These are phyloP conservation scores for Leccinellum albellum DNA, from an alignment of 768 basidiomycete genomes.

Conservation along the genomic window DNA sequence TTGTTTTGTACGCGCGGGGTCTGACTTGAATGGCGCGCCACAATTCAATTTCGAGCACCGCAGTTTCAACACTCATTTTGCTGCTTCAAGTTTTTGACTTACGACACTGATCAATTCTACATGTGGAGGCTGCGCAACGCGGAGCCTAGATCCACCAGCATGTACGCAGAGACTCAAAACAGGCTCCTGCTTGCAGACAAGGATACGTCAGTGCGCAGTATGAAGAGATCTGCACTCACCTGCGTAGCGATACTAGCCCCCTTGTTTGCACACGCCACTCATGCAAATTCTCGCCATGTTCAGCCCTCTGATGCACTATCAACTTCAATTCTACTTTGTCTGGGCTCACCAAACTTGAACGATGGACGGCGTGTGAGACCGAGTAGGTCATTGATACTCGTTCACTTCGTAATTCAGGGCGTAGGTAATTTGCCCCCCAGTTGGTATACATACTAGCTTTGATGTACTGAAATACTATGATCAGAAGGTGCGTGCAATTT, in stretches of 20 bases:
- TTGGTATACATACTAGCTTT: too few species aligned
- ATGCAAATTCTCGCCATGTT: neutral
- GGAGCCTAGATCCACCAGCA: neutral
- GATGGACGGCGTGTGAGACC: neutral
- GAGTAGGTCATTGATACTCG: neutral
- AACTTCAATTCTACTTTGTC: neutral
- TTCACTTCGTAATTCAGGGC: neutral
- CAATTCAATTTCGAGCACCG: neutral
- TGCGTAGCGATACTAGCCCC: neutral
- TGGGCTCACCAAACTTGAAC: neutral
- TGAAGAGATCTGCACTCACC: slow-evolving; percentile 6
- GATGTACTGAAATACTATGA: neutral
- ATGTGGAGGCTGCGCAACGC: too few species aligned
- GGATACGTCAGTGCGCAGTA: neutral
- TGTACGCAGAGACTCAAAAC: neutral
- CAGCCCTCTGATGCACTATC: neutral
- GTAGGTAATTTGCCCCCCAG: neutral
- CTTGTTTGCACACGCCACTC: slow-evolving; percentile 5
- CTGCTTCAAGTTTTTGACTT: too few species aligned
- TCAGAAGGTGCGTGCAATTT: neutral
- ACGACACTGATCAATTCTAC: too few species aligned
- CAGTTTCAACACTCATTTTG: too few species aligned
- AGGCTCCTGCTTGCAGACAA: neutral
- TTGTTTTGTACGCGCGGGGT: too few species aligned
- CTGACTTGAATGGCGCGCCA: too few species aligned